phyloP scores from a whole-genome alignment of 1,284 basidiomycete species.

The Cryptococcus amylolentus region DNA sequence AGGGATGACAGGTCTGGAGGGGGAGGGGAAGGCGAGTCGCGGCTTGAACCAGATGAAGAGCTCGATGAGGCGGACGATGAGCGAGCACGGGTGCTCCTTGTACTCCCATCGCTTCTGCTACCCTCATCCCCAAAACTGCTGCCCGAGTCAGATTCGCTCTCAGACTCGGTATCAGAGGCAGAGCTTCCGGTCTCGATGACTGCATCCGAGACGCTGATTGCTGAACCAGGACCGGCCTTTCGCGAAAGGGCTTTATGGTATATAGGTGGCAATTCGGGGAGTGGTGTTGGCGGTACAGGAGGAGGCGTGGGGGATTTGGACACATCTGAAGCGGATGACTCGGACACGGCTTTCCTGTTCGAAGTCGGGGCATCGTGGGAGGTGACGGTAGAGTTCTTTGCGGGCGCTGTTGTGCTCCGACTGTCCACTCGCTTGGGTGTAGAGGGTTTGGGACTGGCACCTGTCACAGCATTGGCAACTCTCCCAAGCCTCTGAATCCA shows the following conservation, averaged over 20 bases:
- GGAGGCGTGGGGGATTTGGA: not conserved
- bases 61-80: slow-evolving; percentile 3
- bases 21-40: not conserved
- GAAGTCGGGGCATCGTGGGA: not conserved
- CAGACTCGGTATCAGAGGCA: slow-evolving; percentile 24
- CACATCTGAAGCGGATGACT: not conserved
- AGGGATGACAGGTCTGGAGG: slow-evolving; percentile 1
- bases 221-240: slow-evolving; percentile 35
- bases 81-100: not conserved
- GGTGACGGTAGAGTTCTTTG: not conserved
- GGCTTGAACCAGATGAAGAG: slow-evolving; percentile 5
- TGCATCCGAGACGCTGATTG: slow-evolving; percentile 41
- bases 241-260: slow-evolving; percentile 28
- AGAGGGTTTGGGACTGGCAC: not conserved
- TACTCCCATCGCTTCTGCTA: not conserved
- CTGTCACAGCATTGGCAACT: slow-evolving; percentile 22
- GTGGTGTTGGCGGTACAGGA: not conserved
- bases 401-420: not conserved
- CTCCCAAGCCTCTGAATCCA: slow-evolving; percentile 27
- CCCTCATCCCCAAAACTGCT: slow-evolving; percentile 6
- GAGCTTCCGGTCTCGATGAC: slow-evolving; percentile 40
- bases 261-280: slow-evolving; percentile 20
- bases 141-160: slow-evolving; percentile 10
- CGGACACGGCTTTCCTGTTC: not conserved
- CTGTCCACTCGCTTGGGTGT: too few relatives aligned